Evolutionary conservation across 306 rosid species (phyloP).

Genomic region (Sindora glabra): DNA sequence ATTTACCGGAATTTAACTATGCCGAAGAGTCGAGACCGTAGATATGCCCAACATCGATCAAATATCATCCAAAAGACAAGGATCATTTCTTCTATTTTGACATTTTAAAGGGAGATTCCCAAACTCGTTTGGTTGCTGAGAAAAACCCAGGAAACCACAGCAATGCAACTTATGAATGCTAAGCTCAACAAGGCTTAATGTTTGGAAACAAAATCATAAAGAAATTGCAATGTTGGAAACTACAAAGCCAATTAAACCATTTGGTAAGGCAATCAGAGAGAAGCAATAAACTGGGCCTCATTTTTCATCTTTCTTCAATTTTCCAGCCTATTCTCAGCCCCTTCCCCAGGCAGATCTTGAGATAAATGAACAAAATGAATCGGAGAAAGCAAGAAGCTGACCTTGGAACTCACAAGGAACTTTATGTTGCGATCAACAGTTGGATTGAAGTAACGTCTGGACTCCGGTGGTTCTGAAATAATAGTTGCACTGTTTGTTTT

Average conservation of each 20-base stretch:
- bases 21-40: background rate
- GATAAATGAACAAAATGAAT: background rate
- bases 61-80: slow-evolving; percentile 10
- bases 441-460: slow-evolving; percentile 1
- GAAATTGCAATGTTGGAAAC: slow-evolving; percentile 2
- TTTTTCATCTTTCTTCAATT: background rate
- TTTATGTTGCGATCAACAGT: no score
- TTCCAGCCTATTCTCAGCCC: slow-evolving; percentile 11
- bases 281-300: slow-evolving; percentile 11
- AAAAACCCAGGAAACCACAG: no score
- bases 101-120: background rate
- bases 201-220: background rate
- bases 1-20: background rate
- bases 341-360: slow-evolving; percentile 18
- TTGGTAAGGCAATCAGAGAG: slow-evolving; percentile 1
- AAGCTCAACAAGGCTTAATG: background rate
- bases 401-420: background rate
- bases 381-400: background rate
- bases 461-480: slow-evolving; percentile 4
- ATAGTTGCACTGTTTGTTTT: no score
- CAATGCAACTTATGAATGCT: slow-evolving; percentile 21
- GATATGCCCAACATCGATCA: no score
- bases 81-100: background rate
- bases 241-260: background rate
- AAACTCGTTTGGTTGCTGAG: no score